These are phyloP conservation scores for Mycena pura DNA, from an alignment of 768 basidiomycete species.

Conservation along the genomic window DNA sequence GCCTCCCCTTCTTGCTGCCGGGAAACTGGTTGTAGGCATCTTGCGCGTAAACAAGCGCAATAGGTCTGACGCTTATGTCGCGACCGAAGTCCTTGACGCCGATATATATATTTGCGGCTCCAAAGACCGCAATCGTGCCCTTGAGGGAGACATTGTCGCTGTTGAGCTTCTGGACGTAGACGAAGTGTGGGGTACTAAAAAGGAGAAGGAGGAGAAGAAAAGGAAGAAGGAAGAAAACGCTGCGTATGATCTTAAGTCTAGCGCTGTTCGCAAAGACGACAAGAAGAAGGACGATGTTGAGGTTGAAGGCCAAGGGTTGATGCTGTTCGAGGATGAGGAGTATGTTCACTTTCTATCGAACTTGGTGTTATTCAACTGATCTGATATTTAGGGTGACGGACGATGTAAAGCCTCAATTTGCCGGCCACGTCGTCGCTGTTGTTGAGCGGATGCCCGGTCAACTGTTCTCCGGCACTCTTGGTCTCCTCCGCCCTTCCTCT, in stretches of 20 bases:
- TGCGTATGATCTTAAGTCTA: constrained; percentile 85
- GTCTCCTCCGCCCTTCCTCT: constrained; percentile 92
- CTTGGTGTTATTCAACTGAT: constrained; percentile 12
- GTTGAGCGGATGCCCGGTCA: constrained; percentile 99
- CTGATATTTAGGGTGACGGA: constrained; percentile 79
- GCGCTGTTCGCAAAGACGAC: constrained; percentile 86
- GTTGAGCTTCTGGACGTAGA: constrained; percentile 98
- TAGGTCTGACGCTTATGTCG: constrained; percentile 97
- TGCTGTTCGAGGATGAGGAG: constrained; percentile 98
- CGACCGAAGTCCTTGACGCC: constrained; percentile 96
- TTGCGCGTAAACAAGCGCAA: constrained; percentile 98
- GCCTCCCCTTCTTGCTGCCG: constrained; percentile 94
- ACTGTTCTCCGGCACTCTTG: constrained; percentile 96
- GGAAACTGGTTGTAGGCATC: constrained; percentile 97
- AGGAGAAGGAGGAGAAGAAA: constrained; percentile 99
- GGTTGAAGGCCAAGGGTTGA: constrained; percentile 97
- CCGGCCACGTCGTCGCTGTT: constrained; percentile 99
- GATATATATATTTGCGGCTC: constrained; percentile 99
- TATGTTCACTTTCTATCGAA: constrained; percentile 41
- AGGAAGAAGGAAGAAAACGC: constrained; percentile 99
- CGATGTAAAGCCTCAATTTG: constrained; percentile 97
- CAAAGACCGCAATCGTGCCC: constrained; percentile 96
- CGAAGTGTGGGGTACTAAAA: constrained; percentile 98
- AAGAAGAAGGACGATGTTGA: constrained; percentile 99
- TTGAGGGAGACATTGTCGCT: constrained; percentile 98